Evolutionary conservation across 2,329 filamentous ascomycete species (phyloP), one percentile per base, ranked within the genome.

Genomic region (Teratosphaeria viscida): DNA sequence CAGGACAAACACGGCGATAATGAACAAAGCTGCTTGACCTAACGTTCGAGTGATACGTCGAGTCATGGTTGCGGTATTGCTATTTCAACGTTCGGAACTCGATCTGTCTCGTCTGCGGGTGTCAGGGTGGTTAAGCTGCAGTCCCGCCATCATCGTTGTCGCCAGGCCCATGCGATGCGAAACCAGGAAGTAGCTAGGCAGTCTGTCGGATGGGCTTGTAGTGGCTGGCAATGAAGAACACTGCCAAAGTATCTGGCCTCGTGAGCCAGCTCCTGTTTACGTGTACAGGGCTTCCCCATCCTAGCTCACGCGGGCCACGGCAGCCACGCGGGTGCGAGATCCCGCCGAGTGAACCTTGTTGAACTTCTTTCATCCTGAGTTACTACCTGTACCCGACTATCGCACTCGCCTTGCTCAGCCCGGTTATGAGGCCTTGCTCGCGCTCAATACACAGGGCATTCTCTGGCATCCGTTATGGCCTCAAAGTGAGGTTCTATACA

Each of bases 1-100:
- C 67, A 92, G 71, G 66, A 92, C 78, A 66, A 87, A 83, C 66
- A 76, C 68, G 69, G 90, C 78, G 65, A 82, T 72, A 59, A 83
- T 79, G 60, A 90, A 79, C 60, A 84, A 79, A 64, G 82, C 79
- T 70, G 94, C 84, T 81, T 96, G 90, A 71, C 88, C 79, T 70
- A 87, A 83, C 64, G 90, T 90, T 64, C 79, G 77, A 35, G 77
- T 75, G 75, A 78, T 62, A 27, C 53, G 62, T 49, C 59, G 56
- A 23, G 59, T 60, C 56, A 64, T 64, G 43, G 29, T 37, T 49
- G 39, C 26, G 54, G n/a, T 49, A 10, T 49, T 19, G 43, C 43
- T 49, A 49, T 49, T n/a, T 23, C 43, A 49, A 49, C 19, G 43
- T 23, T 23, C n/a, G n/a, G 43, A 49, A 49, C 43, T 19, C n/a